Evolutionary conservation across 2,329 filamentous ascomycete genomes (phyloP).

Genomic region (Septoria linicola): DNA sequence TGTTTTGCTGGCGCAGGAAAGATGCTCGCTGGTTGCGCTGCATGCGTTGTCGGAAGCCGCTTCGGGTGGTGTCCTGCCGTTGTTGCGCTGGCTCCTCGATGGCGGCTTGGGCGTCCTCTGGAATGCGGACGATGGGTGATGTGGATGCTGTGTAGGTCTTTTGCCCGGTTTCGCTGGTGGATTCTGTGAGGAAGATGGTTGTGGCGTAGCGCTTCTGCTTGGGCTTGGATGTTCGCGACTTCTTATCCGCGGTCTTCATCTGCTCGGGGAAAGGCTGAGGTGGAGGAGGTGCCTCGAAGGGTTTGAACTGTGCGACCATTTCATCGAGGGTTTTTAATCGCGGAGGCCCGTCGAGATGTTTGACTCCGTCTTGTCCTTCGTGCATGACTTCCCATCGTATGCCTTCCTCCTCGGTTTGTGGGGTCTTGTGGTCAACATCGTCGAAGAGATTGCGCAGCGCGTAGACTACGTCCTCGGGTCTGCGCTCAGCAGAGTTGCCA

Average conservation of each 20-base stretch:
- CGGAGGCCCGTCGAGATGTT: constrained; percentile 33
- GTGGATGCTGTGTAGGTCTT: constrained; percentile 54
- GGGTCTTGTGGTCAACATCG: constrained; percentile 30
- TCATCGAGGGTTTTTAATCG: constrained; percentile 41
- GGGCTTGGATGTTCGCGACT: constrained; percentile 20
- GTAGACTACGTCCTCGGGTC: constrained; percentile 43
- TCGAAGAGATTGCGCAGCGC: constrained; percentile 49
- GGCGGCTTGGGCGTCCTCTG: constrained; percentile 37
- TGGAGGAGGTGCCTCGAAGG: constrained; percentile 81
- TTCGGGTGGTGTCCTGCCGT: constrained; percentile 13
- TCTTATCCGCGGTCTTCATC: constrained; percentile 20
- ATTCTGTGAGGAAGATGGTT: constrained; percentile 53
- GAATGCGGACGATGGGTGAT: constrained; percentile 48
- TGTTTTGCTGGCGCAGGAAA: constrained; percentile 26
- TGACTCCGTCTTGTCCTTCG: constrained; percentile 37
- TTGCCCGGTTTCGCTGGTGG: constrained; percentile 51
- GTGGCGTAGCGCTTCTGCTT: constrained; percentile 44
- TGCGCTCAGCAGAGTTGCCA: constrained; percentile 46
- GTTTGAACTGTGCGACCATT: constrained; percentile 55
- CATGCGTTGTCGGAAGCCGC: constrained; percentile 69
- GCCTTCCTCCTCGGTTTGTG: constrained; percentile 37
- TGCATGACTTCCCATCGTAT: constrained; percentile 41
- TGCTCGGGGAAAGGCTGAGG: constrained; percentile 57
- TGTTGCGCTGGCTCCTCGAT: constrained; percentile 17
- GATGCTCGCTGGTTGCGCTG: constrained; percentile 60